phyloP scores from a whole-genome alignment of 371 early-diverging fungal genomes.

The Basidiobolus meristosporus region DNA sequence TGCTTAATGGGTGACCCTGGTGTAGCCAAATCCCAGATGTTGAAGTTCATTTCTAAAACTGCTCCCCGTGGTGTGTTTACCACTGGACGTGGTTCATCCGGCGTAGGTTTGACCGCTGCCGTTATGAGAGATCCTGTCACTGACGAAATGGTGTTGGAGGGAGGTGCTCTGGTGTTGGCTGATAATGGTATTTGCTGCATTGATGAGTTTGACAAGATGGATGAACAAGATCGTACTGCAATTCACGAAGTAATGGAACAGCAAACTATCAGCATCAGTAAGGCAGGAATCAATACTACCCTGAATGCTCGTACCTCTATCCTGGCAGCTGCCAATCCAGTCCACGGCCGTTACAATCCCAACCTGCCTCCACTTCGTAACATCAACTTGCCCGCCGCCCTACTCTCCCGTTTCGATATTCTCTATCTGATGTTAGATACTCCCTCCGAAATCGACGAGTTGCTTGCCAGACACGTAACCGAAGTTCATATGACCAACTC shows the following conservation, averaged over 20 bases:
- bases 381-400: conserved; percentile 89
- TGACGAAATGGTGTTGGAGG: conserved; percentile 73
- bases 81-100: conserved; percentile 80
- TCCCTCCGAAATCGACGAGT: conserved; percentile 50
- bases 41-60: conserved; percentile 71
- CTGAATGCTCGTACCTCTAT: conserved; percentile 83
- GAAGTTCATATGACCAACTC: conserved; percentile 74
- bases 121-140: conserved; percentile 73
- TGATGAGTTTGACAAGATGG: conserved; percentile 92
- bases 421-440: conserved; percentile 78
- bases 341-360: conserved; percentile 71
- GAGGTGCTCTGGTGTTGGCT: conserved; percentile 81
- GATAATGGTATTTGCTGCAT: conserved; percentile 89
- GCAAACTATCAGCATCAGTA: conserved; percentile 79
- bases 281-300: conserved; percentile 88
- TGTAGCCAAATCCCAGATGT: conserved; percentile 86
- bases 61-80: conserved; percentile 88
- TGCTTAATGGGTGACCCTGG: conserved; percentile 98
- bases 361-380: conserved; percentile 69
- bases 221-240: conserved; percentile 69
- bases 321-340: conserved; percentile 81
- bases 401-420: conserved; percentile 95
- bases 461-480: conserved; percentile 78
- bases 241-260: conserved; percentile 97
- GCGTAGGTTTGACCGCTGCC: conserved; percentile 88